Percentiles rank a stretch among this genome's conserved stretches.
Evolutionary conservation across 768 basidiomycete genomes (phyloP).

Genomic region (Xerocomellus intermedius): DNA sequence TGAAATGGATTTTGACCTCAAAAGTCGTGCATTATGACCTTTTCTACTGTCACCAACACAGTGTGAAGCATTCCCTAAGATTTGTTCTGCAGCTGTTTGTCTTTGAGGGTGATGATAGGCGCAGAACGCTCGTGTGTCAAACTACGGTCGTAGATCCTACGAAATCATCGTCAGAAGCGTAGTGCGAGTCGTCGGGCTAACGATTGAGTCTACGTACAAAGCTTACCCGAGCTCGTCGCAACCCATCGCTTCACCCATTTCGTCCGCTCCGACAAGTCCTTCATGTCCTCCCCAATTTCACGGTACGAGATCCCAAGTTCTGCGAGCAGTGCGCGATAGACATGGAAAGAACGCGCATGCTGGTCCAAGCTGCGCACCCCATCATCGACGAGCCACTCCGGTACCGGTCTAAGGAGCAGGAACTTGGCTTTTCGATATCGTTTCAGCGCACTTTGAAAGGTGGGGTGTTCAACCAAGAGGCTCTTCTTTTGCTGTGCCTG

Average conservation of each 20-base stretch:
- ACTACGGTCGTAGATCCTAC: not conserved
- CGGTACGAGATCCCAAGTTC: slow-evolving; percentile 44
- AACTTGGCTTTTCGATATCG: slow-evolving; percentile 49
- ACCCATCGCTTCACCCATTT: slow-evolving; percentile 18
- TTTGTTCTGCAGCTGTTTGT: slow-evolving; percentile 6
- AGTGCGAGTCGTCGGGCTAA: not conserved
- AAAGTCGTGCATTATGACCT: slow-evolving; percentile 29
- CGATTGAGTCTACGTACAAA: slow-evolving; percentile 2
- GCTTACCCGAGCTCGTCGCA: not conserved
- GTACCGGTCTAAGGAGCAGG: slow-evolving; percentile 53
- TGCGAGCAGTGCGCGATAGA: slow-evolving; percentile 40
- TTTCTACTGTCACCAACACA: slow-evolving; percentile 17
- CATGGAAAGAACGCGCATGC: slow-evolving; percentile 37
- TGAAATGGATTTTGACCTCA: slow-evolving; percentile 16
- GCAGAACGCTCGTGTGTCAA: not conserved
- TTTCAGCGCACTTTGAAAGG: slow-evolving; percentile 43
- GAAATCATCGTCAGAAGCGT: not conserved
- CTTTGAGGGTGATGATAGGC: not conserved
- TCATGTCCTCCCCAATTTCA: slow-evolving; percentile 46
- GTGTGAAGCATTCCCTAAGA: not conserved
- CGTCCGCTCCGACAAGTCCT: slow-evolving; percentile 33
- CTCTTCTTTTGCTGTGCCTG: slow-evolving; percentile 37
- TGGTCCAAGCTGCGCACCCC: slow-evolving; percentile 58
- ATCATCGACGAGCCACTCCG: slow-evolving; percentile 63
- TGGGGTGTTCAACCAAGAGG: slow-evolving; percentile 34